These are phyloP conservation scores for Trichomonascus vanleenenianus DNA, from an alignment of 805 yeast species.

Conservation along the genomic window DNA sequence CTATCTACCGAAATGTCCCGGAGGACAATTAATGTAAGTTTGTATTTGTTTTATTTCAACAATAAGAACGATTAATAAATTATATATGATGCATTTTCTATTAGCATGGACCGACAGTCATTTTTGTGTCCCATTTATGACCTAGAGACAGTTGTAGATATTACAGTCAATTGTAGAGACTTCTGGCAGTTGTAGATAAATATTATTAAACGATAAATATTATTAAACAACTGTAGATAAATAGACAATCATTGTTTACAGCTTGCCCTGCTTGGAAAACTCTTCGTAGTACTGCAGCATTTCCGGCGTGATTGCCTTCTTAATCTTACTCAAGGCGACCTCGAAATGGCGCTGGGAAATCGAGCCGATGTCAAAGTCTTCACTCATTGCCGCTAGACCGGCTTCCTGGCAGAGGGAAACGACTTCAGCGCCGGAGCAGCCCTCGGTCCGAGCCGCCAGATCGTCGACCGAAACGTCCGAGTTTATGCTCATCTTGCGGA, in stretches of 20 bases:
- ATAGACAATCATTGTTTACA: too few relatives aligned
- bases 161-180: too few relatives aligned
- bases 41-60: too few relatives aligned
- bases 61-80: too few relatives aligned
- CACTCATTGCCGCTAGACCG: conserved; percentile 90
- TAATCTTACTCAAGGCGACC: conserved; percentile 57
- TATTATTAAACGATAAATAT: too few relatives aligned
- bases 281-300: conserved; percentile 66
- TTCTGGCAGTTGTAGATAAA: too few relatives aligned
- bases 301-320: conserved; percentile 75
- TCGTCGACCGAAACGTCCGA: conserved; percentile 41
- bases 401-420: conserved; percentile 91
- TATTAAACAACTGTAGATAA: too few relatives aligned
- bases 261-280: conserved; percentile 6
- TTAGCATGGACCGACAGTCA: too few relatives aligned
- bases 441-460: conserved; percentile 63
- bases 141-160: too few relatives aligned
- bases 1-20: conserved; percentile 41
- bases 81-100: too few relatives aligned
- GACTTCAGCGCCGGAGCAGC: conserved; percentile 96
- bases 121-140: too few relatives aligned
- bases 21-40: too few relatives aligned
- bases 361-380: conserved; percentile 38
- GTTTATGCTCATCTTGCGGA: conserved; percentile 53
- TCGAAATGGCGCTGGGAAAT: conserved; percentile 66